Conservation (phyloP, 1,139 yeast genomes). For the Sugiyamaella castrensis region DNA sequence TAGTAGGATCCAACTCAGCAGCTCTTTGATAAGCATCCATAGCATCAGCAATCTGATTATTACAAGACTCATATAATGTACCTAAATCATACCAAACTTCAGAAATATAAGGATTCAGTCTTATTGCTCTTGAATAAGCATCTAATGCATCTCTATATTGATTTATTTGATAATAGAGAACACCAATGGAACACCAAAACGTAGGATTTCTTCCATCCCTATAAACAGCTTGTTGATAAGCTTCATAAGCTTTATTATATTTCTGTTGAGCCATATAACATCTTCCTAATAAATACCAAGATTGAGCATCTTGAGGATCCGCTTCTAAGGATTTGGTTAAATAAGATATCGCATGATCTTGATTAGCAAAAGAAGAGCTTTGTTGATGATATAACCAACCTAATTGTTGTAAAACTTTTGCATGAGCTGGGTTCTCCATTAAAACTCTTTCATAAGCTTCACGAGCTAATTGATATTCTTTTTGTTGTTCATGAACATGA, state of each 20-base stretch:
- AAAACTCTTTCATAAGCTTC: slow-evolving; percentile 94
- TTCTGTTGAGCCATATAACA: slow-evolving; percentile 96
- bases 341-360: slow-evolving; percentile 77
- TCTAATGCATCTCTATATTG: slow-evolving; percentile 96
- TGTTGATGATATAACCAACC: slow-evolving; percentile 95
- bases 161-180: slow-evolving; percentile 88
- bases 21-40: slow-evolving; percentile 96
- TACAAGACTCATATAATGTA: slow-evolving; percentile 93
- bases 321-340: slow-evolving; percentile 84
- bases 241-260: slow-evolving; percentile 94
- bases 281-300: slow-evolving; percentile 95
- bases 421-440: slow-evolving; percentile 87
- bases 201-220: slow-evolving; percentile 96
- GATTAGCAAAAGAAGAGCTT: slow-evolving; percentile 65
- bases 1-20: slow-evolving; percentile 88
- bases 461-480: slow-evolving; percentile 86
- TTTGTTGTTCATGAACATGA: slow-evolving; percentile 88
- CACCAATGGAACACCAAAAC: slow-evolving; percentile 99
- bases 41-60: slow-evolving; percentile 92
- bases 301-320: slow-evolving; percentile 87
- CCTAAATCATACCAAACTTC: slow-evolving; percentile 99
- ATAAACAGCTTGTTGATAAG: slow-evolving; percentile 97
- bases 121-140: slow-evolving; percentile 94
- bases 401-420: slow-evolving; percentile 91
- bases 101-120: slow-evolving; percentile 90